Evolutionary conservation across 192 early-diverging fungal species (phyloP), one percentile per base, ranked within the genome.

Genomic region (Rhizophagus clarus): DNA sequence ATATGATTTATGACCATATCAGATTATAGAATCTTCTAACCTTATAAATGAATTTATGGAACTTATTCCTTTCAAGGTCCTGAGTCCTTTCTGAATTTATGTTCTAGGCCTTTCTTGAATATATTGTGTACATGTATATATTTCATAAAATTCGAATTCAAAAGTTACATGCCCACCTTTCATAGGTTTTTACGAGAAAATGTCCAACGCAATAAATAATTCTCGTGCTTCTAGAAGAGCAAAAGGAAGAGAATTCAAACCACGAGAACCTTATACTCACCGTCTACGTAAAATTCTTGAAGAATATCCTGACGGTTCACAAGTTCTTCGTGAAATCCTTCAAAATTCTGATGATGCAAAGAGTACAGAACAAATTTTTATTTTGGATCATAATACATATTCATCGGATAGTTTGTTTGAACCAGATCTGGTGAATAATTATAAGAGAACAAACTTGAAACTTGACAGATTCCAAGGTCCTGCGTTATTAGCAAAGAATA

Each of bases 301-400:
- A 28, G 85, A 86, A 15, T 86, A 86, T n/a, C 85, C 85, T 10
- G 85, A 86, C 20, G 84, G 85, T 2, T 79, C 85, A 3, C 85
- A 86, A 61, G 82, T 86, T 49, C 74, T 84, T 1, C 78, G 85
- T n/a, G 85, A 86, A 62, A 85, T 85, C 31, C 24, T 86, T 3
- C 85, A 86, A 61, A 86, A 86, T 26, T 84, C 85, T 0, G 82
- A 84, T 20, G 71, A 72, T 45, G 71, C 71, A 17, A 11, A 29
- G 42, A 49, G 40, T 72, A 40, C 40, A n/a, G n/a, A 22, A 4
- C 47, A 72, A 49, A 28, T 12, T 2, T 42, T 72, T 49, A 72
- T 72, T 26, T 24, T 72, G 20, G 71, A 72, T n/a, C 12, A 72
- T 26, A 42, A 15, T 72, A 49, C 42, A 45, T 31, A 72, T 51